phyloP scores from a whole-genome alignment of 2,329 filamentous ascomycete genomes.

The Aspergillus fischeri region DNA sequence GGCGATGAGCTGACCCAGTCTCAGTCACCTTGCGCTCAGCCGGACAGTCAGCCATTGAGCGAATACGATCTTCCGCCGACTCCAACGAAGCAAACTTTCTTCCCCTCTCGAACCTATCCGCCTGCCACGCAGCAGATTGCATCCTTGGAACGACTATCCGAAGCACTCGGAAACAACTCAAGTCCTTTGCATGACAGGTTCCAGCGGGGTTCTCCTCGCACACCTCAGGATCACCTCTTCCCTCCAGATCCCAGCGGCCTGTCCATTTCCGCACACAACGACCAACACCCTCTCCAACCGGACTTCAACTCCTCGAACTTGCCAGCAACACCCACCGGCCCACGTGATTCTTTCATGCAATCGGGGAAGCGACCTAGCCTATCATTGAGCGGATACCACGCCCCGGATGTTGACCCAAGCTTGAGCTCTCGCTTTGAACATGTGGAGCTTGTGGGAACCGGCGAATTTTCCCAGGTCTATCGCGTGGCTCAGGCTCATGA shows the following conservation, averaged over 20 bases:
- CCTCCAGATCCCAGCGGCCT: conserved; percentile 77
- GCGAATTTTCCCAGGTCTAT: conserved; percentile 92
- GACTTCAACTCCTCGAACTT: conserved; percentile 47
- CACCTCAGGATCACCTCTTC: conserved; percentile 69
- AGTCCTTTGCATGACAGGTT: conserved; percentile 58
- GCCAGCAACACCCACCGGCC: conserved; percentile 79
- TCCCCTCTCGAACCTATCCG: conserved; percentile 34
- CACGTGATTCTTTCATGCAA: conserved; percentile 53
- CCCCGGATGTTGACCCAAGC: conserved; percentile 69
- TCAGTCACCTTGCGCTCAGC: conserved; percentile 52
- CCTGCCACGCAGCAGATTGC: conserved; percentile 30
- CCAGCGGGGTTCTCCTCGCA: conserved; percentile 62
- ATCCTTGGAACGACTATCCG: conserved; percentile 32
- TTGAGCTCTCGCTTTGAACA: conserved; percentile 73
- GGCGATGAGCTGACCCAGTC: conserved; percentile 65
- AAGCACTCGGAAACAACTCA: conserved; percentile 34
- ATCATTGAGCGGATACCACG: conserved; percentile 66
- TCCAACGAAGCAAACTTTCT: conserved; percentile 66
- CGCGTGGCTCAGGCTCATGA: conserved; percentile 57
- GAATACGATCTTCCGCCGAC: conserved; percentile 85
- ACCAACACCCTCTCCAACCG: conserved; percentile 36
- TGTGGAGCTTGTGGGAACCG: conserved; percentile 74
- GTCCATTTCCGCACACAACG: conserved; percentile 67
- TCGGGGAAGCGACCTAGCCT: conserved; percentile 61
- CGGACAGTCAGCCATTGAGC: conserved; percentile 54